phyloP scores from a whole-genome alignment of 305 asterid genomes.

The Rubia occidens region DNA sequence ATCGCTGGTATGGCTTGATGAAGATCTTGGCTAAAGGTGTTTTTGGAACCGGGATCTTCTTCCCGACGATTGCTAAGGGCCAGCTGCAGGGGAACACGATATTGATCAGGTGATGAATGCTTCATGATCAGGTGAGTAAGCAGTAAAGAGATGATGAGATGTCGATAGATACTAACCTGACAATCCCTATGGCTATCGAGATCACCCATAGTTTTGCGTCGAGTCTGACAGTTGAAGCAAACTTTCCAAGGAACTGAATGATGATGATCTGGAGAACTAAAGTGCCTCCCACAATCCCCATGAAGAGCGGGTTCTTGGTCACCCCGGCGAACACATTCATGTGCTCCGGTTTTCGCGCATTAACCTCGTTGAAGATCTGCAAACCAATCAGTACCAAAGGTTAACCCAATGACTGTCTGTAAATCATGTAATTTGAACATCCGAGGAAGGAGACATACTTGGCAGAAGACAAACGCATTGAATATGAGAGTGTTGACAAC shows the following conservation, averaged over 20 bases:
- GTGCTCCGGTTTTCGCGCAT: slow-evolving; percentile 86
- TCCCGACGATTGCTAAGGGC: slow-evolving; percentile 85
- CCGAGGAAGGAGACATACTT: slow-evolving; percentile 47
- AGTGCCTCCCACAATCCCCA: slow-evolving; percentile 63
- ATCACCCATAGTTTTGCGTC: slow-evolving; percentile 48
- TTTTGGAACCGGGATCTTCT: slow-evolving; percentile 74
- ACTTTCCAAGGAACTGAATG: slow-evolving; percentile 70
- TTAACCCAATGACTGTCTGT: not conserved
- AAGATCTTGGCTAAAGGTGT: slow-evolving; percentile 73
- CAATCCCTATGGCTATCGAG: slow-evolving; percentile 51
- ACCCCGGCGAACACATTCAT: slow-evolving; percentile 67
- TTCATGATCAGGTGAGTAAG: not conserved
- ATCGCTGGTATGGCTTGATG: slow-evolving; percentile 56
- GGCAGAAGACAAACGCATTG: slow-evolving; percentile 82
- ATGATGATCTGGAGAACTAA: slow-evolving; percentile 78
- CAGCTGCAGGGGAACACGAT: slow-evolving; percentile 42
- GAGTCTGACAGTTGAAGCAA: slow-evolving; percentile 50
- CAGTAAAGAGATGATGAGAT: not conserved
- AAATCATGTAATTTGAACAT: not conserved
- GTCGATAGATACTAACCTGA: slow-evolving; percentile 41
- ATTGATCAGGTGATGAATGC: not conserved
- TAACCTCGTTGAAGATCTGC: slow-evolving; percentile 79
- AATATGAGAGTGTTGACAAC: slow-evolving; percentile 73
- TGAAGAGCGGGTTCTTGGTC: slow-evolving; percentile 69
- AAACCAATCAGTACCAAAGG: slow-evolving; percentile 7